phyloP scores from a whole-genome alignment of 495 filamentous ascomycete genomes.

The Aspergillus nidulans region DNA sequence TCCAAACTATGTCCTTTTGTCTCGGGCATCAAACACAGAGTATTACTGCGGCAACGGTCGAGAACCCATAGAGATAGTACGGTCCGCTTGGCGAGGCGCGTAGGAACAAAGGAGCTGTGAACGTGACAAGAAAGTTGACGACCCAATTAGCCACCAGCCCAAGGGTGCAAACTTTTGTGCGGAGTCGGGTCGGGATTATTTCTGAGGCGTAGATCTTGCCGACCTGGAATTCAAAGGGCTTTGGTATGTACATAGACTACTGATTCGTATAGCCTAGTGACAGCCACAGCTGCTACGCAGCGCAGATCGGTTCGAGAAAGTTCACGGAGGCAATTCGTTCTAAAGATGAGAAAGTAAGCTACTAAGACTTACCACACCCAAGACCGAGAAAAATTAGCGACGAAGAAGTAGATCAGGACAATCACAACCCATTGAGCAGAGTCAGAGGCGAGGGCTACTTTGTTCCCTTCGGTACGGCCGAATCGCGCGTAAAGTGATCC shows the following conservation, averaged over 20 bases:
- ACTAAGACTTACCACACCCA: slow-evolving; percentile 14
- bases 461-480: slow-evolving; percentile 3
- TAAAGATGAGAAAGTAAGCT: neutral
- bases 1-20: slow-evolving; percentile 16
- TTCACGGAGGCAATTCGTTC: neutral
- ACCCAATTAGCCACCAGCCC: slow-evolving; percentile 17
- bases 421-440: slow-evolving; percentile 16
- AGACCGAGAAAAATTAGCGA: slow-evolving; percentile 15
- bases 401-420: slow-evolving; percentile 16
- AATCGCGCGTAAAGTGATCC: slow-evolving; percentile 10
- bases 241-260: no score
- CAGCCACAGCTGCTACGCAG: neutral
- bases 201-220: slow-evolving; percentile 17
- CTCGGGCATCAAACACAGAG: slow-evolving; percentile 17
- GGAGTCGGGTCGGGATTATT: slow-evolving; percentile 12
- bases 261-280: neutral
- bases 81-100: slow-evolving; percentile 9
- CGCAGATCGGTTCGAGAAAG: neutral
- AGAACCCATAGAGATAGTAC: slow-evolving; percentile 15
- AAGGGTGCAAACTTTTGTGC: slow-evolving; percentile 10
- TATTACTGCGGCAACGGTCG: slow-evolving; percentile 10
- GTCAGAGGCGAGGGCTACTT: slow-evolving; percentile 2
- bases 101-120: slow-evolving; percentile 14
- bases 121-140: slow-evolving; percentile 15
- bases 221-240: neutral